These are phyloP conservation scores for Pleurotus citrinopileatus DNA, from an alignment of 768 basidiomycete genomes.

Conservation along the genomic window DNA sequence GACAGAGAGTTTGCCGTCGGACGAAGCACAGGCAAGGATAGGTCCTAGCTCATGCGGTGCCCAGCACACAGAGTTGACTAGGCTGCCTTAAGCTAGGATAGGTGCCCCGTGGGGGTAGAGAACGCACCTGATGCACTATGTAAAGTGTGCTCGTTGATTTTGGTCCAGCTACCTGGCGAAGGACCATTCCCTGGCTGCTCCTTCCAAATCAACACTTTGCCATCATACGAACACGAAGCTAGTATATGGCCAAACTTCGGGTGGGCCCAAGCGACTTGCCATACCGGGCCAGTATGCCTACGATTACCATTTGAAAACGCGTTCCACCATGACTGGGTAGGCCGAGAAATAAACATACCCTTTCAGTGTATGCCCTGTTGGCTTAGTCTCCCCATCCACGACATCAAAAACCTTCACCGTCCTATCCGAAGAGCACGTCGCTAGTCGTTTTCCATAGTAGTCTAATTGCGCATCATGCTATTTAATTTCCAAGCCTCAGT, in stretches of 20 bases:
- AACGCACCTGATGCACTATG: conserved; percentile 88
- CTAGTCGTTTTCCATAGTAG: conserved; percentile 95
- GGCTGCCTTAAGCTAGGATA: background rate
- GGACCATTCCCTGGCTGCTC: conserved; percentile 68
- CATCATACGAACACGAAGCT: conserved; percentile 98
- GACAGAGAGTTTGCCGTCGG: conserved; percentile 95
- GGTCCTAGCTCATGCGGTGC: conserved; percentile 98
- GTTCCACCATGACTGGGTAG: background rate
- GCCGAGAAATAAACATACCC: conserved; percentile 47
- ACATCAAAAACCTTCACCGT: conserved; percentile 96
- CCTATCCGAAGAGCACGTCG: conserved; percentile 94
- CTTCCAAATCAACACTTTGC: conserved; percentile 98
- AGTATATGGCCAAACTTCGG: conserved; percentile 96
- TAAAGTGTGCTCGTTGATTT: conserved; percentile 92
- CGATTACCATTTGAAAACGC: conserved; percentile 6
- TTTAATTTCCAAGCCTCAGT: conserved; percentile 10
- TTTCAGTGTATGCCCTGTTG: conserved; percentile 73
- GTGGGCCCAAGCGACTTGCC: conserved; percentile 98
- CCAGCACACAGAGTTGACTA: conserved; percentile 98
- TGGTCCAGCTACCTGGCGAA: conserved; percentile 73
- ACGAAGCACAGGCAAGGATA: conserved; percentile 94
- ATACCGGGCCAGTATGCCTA: conserved; percentile 96
- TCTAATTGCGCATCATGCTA: conserved; percentile 98
- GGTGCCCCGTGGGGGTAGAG: background rate
- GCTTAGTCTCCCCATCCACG: conserved; percentile 79